Evolutionary conservation across 2,329 filamentous ascomycete genomes (phyloP).

Genomic region (Fonsecaea erecta): DNA sequence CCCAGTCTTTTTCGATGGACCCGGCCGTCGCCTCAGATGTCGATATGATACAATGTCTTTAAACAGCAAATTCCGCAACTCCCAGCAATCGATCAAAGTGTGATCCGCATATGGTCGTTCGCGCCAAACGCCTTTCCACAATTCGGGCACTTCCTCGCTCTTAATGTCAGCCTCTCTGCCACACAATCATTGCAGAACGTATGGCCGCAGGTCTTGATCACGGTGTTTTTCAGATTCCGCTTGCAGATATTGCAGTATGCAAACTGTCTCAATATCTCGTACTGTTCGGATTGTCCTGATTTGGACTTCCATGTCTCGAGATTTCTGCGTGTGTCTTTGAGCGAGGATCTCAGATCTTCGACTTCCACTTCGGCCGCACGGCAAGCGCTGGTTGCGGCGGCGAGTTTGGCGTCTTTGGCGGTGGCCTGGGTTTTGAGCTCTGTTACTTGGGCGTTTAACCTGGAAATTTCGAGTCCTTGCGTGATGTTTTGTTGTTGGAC

Average conservation of each 20-base stretch:
- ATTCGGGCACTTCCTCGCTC: constrained; percentile 92
- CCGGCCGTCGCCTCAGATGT: not conserved
- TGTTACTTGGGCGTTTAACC: constrained; percentile 72
- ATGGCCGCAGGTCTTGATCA: constrained; percentile 91
- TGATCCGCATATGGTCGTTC: constrained; percentile 78
- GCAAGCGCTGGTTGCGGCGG: constrained; percentile 65
- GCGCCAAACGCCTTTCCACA: constrained; percentile 91
- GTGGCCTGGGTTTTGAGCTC: constrained; percentile 77
- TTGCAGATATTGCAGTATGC: constrained; percentile 92
- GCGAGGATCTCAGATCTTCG: constrained; percentile 76
- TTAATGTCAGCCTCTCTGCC: constrained; percentile 83
- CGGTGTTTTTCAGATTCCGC: constrained; percentile 90
- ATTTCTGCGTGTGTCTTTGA: constrained; percentile 80
- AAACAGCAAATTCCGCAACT: not conserved
- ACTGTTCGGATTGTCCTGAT: constrained; percentile 36
- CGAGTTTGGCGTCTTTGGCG: constrained; percentile 72
- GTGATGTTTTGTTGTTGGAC: constrained; percentile 75
- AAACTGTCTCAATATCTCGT: constrained; percentile 47
- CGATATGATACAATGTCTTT: constrained; percentile 4
- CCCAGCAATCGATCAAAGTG: constrained; percentile 40
- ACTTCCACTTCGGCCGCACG: constrained; percentile 71
- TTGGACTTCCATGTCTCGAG: constrained; percentile 75
- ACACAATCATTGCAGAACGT: constrained; percentile 91
- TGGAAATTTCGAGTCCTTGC: constrained; percentile 63
- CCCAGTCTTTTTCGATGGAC: not conserved